Base-by-base conservation (phyloP, 2,329 filamentous ascomycete genomes). In the Verticillium tricorpus region DNA sequence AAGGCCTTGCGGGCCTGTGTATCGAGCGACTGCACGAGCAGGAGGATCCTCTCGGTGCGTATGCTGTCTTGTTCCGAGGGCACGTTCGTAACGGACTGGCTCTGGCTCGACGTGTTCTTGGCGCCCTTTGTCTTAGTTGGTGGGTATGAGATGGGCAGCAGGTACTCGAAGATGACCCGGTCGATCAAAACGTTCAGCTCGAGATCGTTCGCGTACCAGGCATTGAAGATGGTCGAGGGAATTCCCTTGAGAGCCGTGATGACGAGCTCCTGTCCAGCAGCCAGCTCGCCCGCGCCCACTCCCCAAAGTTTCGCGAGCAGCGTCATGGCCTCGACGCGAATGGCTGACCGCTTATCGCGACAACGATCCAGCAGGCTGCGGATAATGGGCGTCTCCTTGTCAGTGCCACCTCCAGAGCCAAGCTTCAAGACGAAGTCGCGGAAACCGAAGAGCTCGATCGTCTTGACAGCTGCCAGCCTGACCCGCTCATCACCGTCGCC, bases 401-500 rank as follows among this genome's bases (percentile, higher is more conserved):
- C 85, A 60, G 96, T 86, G 60, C 90, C 88, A 25, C 92, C 94
- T 66, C 85, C 85, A 11, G 85, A 82, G 2, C 91, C 93, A 14
- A 99, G 82, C 73, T 96, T 97, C 59, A 88, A 83, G 65, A 97
- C 83, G 60, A 97, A 85, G 67, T 95, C 88, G 59, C 86, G 82
- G 74, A 97, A 92, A 65, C 86, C 86, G 72, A 98, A 96, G 15
- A 85, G 83, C 63, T 90, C 90, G 28, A 99, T 85, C 1, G 90
- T 89, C 71, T 92, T 90, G 57, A 98, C 89, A n/a, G 93, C 92
- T 35, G 93, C 90, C 62, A 97, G 77, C 35, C 95, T 88, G 54
- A 99, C 95, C 71, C 89, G 93, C 69, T 99, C 95, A 70, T 99
- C 95, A 39, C 84, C 86, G 72, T 99, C 95, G 22, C 88, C 88